phyloP scores from a whole-genome alignment of 192 early-diverging fungal genomes.

The Glomus cerebriforme region DNA sequence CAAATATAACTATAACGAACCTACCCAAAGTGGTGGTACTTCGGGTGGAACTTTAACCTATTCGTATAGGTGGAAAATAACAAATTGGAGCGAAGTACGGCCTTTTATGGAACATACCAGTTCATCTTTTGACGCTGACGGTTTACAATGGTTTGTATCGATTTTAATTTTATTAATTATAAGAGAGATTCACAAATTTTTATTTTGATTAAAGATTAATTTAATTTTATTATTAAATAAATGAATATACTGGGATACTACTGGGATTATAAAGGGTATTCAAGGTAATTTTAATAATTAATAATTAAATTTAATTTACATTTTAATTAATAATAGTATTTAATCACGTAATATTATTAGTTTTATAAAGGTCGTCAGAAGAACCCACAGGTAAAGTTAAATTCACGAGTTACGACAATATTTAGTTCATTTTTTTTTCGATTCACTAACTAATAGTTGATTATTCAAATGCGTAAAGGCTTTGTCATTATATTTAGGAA shows the following conservation, averaged over 20 bases:
- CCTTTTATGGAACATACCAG: constrained; percentile 29
- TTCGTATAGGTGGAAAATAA: constrained; percentile 28
- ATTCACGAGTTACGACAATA: too few relatives aligned
- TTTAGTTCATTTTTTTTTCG: not conserved
- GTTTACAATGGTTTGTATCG: constrained; percentile 20
- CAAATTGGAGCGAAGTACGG: constrained; percentile 26
- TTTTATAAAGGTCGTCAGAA: constrained; percentile 30
- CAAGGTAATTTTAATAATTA: constrained; percentile 16
- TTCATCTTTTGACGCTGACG: constrained; percentile 24
- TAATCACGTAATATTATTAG: not conserved
- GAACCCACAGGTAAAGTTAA: constrained; percentile 24
- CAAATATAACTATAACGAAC: not conserved
- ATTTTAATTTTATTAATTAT: not conserved
- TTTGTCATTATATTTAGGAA: constrained; percentile 36
- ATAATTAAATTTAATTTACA: too few relatives aligned
- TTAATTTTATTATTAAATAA: too few relatives aligned
- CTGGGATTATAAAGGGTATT: constrained; percentile 22
- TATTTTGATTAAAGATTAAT: not conserved
- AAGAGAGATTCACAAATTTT: too few relatives aligned
- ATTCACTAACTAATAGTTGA: too few relatives aligned
- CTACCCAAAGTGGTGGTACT: not conserved
- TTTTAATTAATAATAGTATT: not conserved
- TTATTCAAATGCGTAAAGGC: constrained; percentile 3
- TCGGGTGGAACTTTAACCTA: constrained; percentile 12
- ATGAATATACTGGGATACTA: not conserved